Conservation (phyloP, 192 early-diverging fungal species). For the Gamsiella multidivaricata region DNA sequence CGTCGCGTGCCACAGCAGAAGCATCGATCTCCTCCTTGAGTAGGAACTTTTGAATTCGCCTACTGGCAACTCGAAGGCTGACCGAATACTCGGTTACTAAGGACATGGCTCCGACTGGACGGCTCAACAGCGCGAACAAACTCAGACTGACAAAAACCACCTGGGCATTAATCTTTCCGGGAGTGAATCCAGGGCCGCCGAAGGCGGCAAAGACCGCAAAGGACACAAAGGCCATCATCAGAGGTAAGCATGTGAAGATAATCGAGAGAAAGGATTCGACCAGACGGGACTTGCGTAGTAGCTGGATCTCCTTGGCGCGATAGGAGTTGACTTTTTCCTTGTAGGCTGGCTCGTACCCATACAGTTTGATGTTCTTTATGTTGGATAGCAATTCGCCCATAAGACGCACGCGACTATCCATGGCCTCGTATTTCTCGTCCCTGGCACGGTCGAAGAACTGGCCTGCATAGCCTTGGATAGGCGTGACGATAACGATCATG, state of each 20-base stretch:
- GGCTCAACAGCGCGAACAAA: slow-evolving; percentile 88
- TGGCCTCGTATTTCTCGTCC: slow-evolving; percentile 12
- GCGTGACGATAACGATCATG: slow-evolving; percentile 10
- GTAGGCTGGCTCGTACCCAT: slow-evolving; percentile 26
- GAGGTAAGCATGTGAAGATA: slow-evolving; percentile 28
- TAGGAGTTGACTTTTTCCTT: slow-evolving; percentile 11
- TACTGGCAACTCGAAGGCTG: slow-evolving; percentile 81
- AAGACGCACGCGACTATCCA: slow-evolving; percentile 31
- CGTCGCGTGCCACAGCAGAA: background rate
- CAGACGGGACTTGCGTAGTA: slow-evolving; percentile 18
- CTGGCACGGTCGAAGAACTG: slow-evolving; percentile 17
- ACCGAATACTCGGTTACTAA: slow-evolving; percentile 75
- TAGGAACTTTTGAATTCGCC: slow-evolving; percentile 83
- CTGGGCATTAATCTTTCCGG: slow-evolving; percentile 63
- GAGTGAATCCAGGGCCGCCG: slow-evolving; percentile 28
- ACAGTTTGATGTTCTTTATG: slow-evolving; percentile 44
- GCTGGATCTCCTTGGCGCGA: slow-evolving; percentile 11
- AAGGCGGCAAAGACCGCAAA: slow-evolving; percentile 35
- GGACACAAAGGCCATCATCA: slow-evolving; percentile 34
- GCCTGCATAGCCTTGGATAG: slow-evolving; percentile 20
- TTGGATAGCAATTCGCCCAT: slow-evolving; percentile 35
- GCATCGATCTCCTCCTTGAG: slow-evolving; percentile 74
- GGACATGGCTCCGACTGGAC: slow-evolving; percentile 84
- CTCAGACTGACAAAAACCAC: slow-evolving; percentile 88
- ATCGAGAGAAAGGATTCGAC: slow-evolving; percentile 25